A percentile compares a stretch with the other conserved stretches of the same genome.
phyloP scores from a whole-genome alignment of 495 filamentous ascomycete species.

The Echria macrotheca region DNA sequence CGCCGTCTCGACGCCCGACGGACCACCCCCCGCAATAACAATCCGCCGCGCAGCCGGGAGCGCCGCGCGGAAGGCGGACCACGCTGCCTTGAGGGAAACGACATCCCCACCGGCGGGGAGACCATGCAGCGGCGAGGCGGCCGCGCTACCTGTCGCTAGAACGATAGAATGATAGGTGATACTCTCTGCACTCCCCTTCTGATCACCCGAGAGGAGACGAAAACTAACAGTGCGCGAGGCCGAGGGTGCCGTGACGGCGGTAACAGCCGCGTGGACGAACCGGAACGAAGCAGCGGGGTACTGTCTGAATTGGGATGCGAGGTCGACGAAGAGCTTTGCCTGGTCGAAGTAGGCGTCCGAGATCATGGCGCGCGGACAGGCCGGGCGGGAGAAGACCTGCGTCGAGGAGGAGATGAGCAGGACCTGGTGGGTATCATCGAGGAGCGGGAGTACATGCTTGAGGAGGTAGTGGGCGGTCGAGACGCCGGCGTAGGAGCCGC shows the following conservation, averaged over 20 bases:
- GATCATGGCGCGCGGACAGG: constrained; percentile 43
- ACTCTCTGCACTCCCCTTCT: constrained; percentile 24
- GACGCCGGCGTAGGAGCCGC: constrained; percentile 48
- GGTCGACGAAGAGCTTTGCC: constrained; percentile 44
- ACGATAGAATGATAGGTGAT: constrained; percentile 40
- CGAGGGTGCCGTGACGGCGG: constrained; percentile 40
- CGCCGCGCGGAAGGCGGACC: constrained; percentile 33
- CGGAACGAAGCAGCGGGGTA: constrained; percentile 41
- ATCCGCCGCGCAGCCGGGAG: constrained; percentile 48
- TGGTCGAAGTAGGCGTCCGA: constrained; percentile 39
- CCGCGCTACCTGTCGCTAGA: constrained; percentile 44
- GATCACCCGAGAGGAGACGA: too few species aligned
- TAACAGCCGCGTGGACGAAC: constrained; percentile 52
- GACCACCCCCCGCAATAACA: constrained; percentile 60
- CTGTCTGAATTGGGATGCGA: constrained; percentile 35
- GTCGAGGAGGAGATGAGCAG: constrained; percentile 41
- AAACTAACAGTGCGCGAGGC: too few species aligned
- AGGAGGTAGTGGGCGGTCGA: constrained; percentile 49
- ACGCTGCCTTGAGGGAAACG: constrained; percentile 17
- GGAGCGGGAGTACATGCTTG: constrained; percentile 43
- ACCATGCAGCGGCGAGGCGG: constrained; percentile 37
- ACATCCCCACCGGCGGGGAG: constrained; percentile 29
- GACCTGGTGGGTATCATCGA: constrained; percentile 30
- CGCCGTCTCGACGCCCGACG: constrained; percentile 58
- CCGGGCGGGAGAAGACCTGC: constrained; percentile 41